Conservation (phyloP, 2,329 filamentous ascomycete species). For the Ascochyta lentis region DNA sequence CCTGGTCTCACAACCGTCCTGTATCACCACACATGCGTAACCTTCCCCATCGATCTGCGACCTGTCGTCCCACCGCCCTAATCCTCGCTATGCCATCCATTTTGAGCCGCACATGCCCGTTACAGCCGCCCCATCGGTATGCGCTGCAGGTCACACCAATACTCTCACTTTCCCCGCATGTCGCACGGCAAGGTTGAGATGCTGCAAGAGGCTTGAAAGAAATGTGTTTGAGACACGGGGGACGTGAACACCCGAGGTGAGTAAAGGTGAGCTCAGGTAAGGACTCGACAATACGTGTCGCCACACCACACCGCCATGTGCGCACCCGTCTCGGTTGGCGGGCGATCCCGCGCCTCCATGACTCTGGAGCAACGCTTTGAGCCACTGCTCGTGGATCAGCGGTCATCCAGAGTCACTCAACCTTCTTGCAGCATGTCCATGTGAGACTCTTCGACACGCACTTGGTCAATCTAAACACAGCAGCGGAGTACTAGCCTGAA, state of each 20-base stretch:
- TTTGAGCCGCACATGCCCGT: slow-evolving; percentile 23
- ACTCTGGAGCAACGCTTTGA: background rate
- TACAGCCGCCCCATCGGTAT: slow-evolving; percentile 3
- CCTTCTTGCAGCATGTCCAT: slow-evolving; percentile 1
- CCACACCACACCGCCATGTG: slow-evolving; percentile 9
- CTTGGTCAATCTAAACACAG: background rate
- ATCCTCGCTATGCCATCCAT: slow-evolving; percentile 14
- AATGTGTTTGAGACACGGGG: slow-evolving; percentile 2
- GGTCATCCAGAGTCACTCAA: background rate
- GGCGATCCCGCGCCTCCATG: slow-evolving; percentile 3
- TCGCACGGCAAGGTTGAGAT: slow-evolving; percentile 10
- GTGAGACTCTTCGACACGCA: slow-evolving; percentile 5
- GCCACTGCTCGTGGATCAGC: background rate
- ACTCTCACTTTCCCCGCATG: slow-evolving; percentile 18
- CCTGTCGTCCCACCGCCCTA: slow-evolving; percentile 16
- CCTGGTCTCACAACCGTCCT: slow-evolving; percentile 5
- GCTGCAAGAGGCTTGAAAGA: slow-evolving; percentile 17
- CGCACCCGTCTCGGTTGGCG: background rate
- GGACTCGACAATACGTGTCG: slow-evolving; percentile 2
- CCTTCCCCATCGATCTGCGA: slow-evolving; percentile 8
- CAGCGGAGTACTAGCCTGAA: slow-evolving; percentile 2
- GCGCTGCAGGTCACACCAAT: slow-evolving; percentile 25
- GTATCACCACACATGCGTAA: slow-evolving; percentile 14
- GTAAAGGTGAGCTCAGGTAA: background rate
- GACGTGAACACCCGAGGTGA: background rate